phyloP scores from a whole-genome alignment of 257 asterid genomes.

The Solanum pennellii region DNA sequence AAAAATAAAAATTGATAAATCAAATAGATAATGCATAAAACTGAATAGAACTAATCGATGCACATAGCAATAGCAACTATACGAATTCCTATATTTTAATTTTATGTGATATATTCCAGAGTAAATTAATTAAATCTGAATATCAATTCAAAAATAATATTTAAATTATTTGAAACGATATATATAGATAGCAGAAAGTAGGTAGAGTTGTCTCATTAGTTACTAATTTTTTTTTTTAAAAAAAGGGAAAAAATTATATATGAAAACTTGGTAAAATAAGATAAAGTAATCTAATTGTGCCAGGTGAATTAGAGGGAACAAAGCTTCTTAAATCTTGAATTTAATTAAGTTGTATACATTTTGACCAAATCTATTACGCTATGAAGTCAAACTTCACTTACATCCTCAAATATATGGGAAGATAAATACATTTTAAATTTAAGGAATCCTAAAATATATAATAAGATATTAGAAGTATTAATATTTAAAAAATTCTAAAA shows the following conservation, averaged over 20 bases:
- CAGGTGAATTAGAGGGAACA: not conserved
- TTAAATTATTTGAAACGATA: too few relatives aligned
- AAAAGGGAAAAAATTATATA: too few relatives aligned
- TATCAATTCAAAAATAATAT: not conserved
- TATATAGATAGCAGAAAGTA: not conserved
- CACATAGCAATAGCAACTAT: too few relatives aligned
- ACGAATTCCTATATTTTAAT: too few relatives aligned
- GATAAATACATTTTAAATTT: too few relatives aligned
- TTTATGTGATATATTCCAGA: not conserved
- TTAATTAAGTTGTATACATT: not conserved
- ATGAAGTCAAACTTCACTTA: not conserved
- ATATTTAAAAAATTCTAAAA: not conserved
- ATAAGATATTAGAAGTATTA: not conserved
- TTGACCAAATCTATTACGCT: not conserved
- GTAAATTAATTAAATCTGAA: not conserved
- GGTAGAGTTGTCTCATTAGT: not conserved
- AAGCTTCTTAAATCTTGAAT: not conserved
- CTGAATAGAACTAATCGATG: too few relatives aligned
- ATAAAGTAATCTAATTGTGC: too few relatives aligned
- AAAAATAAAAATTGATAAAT: accelerated
- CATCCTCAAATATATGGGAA: too few relatives aligned
- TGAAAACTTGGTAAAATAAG: not conserved
- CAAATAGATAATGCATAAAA: too few relatives aligned
- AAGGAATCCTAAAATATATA: too few relatives aligned
- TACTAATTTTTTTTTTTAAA: accelerated